Base-by-base conservation (phyloP, 805 yeast species). In the Yarrowia yakushimensis region DNA sequence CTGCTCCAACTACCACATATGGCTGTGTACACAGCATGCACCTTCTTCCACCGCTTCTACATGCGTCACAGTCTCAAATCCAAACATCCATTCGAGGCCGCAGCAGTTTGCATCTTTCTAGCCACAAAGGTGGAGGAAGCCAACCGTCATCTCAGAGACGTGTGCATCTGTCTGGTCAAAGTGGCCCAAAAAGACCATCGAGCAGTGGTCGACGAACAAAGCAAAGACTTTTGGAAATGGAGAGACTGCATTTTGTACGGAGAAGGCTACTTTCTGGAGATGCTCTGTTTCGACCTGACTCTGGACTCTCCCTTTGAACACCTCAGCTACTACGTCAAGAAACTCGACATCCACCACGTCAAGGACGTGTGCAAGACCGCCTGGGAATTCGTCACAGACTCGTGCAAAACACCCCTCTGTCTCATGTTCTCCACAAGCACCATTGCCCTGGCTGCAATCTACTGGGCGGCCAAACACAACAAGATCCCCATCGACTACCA, bases 91-190 rank as follows among this genome's bases (percentile, higher is more conserved):
- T 83, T 78, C 65, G 83, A 83, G 63, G 73, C 79, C 8, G 85
- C 79, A 0, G 83, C 82, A 1, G 77, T 84, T 2, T 71, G 81
- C 30, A 66, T 83, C 17, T 82, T 82, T 66, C 70, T 82, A 25
- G 85, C 85, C 4, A 76, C 82, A 61, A 82, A 82, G 64, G 77
- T 81, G 8, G 84, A 82, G 60, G 86, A 82, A 63, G 76, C 82
- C 30, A 75, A 79, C 33, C 73, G 86, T 28, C 70, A 77, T 37
- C 69, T 82, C 28, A 70, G 78, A 41, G 85, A 82, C 60, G 76
- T 83, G 4, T 82, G 81, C 20, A 74, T 76, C n/a, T 75, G 77
- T 5, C 79, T 83, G 66, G 81, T 83, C 4, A 74, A 75, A 50
- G 75, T 78, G 5, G 84, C 85, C 0, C 76, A 76, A 20, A 79